A percentile compares a stretch with the other conserved stretches of the same genome.
Conservation (phyloP, 2,329 filamentous ascomycete genomes). For the Penicillium frequentans region DNA sequence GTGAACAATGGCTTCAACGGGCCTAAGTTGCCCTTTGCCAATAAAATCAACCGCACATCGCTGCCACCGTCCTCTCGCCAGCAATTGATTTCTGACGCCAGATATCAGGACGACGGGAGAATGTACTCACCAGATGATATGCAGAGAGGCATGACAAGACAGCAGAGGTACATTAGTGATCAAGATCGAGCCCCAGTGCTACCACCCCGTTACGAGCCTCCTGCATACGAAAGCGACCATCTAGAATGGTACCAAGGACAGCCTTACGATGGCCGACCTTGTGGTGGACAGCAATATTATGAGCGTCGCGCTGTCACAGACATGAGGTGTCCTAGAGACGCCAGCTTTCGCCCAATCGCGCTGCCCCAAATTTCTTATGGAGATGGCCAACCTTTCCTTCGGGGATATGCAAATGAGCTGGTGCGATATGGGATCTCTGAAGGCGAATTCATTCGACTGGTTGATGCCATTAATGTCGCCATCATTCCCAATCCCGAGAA, state of each 20-base stretch:
- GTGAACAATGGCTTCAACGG: background rate
- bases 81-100: background rate
- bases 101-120: background rate
- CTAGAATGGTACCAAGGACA: background rate
- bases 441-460: background rate
- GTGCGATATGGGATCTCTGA: background rate
- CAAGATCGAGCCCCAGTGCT: background rate
- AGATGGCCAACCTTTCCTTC: background rate
- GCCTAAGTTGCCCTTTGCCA: background rate
- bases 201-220: background rate
- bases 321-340: background rate
- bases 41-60: background rate
- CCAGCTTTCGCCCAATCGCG: background rate
- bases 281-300: background rate
- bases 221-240: background rate
- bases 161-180: background rate
- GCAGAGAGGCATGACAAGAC: background rate
- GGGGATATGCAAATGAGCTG: background rate
- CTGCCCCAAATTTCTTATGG: background rate
- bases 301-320: background rate
- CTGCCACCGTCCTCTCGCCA: background rate
- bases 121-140: background rate
- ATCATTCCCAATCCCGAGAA: background rate
- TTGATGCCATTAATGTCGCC: background rate
- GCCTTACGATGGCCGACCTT: background rate